phyloP scores from a whole-genome alignment of 2,329 filamentous ascomycete species.

The Cadophora luteo-olivacea region DNA sequence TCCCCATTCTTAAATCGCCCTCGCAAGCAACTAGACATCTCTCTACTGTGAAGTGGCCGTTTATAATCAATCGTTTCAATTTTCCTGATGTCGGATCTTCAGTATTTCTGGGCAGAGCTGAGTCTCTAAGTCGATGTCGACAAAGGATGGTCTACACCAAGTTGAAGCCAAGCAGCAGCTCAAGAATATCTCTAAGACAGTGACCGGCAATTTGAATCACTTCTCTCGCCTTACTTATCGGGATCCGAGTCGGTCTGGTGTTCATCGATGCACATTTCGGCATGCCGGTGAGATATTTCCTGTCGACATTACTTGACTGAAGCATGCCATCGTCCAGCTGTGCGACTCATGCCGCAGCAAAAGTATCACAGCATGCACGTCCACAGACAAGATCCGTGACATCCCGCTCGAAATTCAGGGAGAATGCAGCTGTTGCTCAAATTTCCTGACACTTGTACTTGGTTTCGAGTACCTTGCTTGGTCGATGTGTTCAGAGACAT shows the following conservation, averaged over 20 bases:
- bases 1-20: slow-evolving; percentile 9
- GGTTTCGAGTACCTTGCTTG: background rate
- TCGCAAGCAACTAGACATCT: background rate
- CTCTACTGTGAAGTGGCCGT: background rate
- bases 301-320: background rate
- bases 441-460: slow-evolving; percentile 5
- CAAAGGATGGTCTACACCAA: background rate
- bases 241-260: slow-evolving; percentile 13
- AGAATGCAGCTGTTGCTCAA: background rate
- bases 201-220: background rate
- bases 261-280: slow-evolving; percentile 14
- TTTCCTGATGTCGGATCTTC: background rate
- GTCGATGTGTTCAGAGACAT: background rate
- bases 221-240: background rate
- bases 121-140: no score
- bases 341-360: slow-evolving; percentile 21
- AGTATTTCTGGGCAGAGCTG: background rate
- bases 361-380: slow-evolving; percentile 24
- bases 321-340: slow-evolving; percentile 24
- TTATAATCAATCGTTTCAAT: background rate
- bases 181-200: background rate
- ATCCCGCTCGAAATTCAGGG: background rate
- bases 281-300: slow-evolving; percentile 18
- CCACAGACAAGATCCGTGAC: background rate
- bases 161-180: background rate